These are phyloP conservation scores for Aspergillus proliferans DNA, from an alignment of 2,329 filamentous ascomycete genomes.

Conservation along the genomic window DNA sequence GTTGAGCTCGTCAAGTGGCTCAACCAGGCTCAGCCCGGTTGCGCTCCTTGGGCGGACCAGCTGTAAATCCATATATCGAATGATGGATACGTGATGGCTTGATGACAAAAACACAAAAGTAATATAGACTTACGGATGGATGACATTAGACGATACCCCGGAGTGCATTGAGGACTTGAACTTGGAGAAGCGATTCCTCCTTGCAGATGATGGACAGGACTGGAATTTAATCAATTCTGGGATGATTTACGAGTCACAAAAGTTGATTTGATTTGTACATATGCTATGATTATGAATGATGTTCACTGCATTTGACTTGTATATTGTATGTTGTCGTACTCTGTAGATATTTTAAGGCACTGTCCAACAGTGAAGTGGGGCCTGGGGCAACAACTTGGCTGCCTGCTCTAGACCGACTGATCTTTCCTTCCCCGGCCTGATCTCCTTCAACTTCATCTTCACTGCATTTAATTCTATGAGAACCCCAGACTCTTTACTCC, in stretches of 20 bases:
- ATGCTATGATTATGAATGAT: constrained; percentile 6
- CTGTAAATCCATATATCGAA: constrained; percentile 14
- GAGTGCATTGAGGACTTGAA: constrained; percentile 4
- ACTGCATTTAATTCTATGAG: neutral
- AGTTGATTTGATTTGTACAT: constrained; percentile 17
- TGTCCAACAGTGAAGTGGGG: too few species aligned
- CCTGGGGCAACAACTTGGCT: neutral
- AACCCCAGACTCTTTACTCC: neutral
- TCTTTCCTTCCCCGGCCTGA: neutral
- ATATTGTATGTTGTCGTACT: too few species aligned
- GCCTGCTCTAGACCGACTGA: constrained; percentile 2
- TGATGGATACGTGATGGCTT: constrained; percentile 3
- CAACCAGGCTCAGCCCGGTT: constrained; percentile 39
- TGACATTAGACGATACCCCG: constrained; percentile 26
- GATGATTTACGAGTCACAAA: constrained; percentile 29
- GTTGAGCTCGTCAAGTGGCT: constrained; percentile 45
- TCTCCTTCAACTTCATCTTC: neutral
- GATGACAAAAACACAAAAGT: constrained; percentile 21
- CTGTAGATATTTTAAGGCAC: too few species aligned
- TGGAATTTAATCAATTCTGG: constrained; percentile 9
- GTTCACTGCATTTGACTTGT: too few species aligned
- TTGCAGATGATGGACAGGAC: constrained; percentile 11
- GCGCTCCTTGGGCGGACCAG: constrained; percentile 35
- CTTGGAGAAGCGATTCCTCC: constrained; percentile 1
- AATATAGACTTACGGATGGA: constrained; percentile 25